Base-by-base conservation (phyloP, 768 basidiomycete genomes). In the Naganishia vishniacii region DNA sequence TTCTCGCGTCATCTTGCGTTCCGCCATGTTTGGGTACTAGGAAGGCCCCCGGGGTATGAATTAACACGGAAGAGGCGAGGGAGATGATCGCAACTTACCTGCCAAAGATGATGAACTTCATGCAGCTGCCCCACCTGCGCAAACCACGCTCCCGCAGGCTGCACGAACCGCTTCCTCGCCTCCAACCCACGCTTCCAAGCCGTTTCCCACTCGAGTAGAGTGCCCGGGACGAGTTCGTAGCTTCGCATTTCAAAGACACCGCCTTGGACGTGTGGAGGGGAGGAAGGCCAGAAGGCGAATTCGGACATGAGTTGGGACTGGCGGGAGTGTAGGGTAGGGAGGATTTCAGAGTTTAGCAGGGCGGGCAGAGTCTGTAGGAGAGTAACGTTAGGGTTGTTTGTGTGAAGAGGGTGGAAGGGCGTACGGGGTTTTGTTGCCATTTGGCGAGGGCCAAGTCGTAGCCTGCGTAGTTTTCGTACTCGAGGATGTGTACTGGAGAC, bases 131-230 rank as follows among this genome's bases (percentile, higher is more conserved):
- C 79, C 25, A 79, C 75, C 63, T 80, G 79, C 9, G 73, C 67
- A 68, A 76, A 77, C 72, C 74, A 78, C 1, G 75, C 74, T 41
- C 75, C 77, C 12, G 73, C 72, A 0, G 78, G 77, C 67, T 71
- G 67, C 3, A 94, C 86, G 72, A 88, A 88, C 75, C 87, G 85
- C 66, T 86, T 83, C 56, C 95, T 85, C 12, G 95, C 95, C 73
- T 98, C 94, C 49, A 99, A 89, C 11, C 95, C 95, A 74, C 82
- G 83, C 66, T 92, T 85, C 94, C 95, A 98, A 66, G 90, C 83
- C 61, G 84, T 82, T 74, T 98, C 95, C 95, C 95, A 98, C 72
- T 98, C 92, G 61, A 98, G 78, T 59, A 98, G 81, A 7, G 87
- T 85, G 8, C 95, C 95, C 4, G 94, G 89, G 71, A 87, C 85